These are phyloP conservation scores for Plasmodium vinckei DNA, from an alignment of 169 alveolate species.

Conservation along the genomic window DNA sequence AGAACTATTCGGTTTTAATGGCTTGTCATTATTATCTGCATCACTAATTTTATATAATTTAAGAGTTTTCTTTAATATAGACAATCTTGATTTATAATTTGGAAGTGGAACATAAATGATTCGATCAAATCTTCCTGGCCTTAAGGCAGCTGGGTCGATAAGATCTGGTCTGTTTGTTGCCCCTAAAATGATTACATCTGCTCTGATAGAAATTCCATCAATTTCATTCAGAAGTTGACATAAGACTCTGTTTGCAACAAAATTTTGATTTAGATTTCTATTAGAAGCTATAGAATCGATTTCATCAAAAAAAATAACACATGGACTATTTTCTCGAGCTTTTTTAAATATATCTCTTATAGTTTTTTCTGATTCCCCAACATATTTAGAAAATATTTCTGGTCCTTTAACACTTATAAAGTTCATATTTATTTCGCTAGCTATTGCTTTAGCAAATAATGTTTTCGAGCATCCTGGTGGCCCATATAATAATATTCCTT, in stretches of 20 bases:
- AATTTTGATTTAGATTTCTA: constrained; percentile 68
- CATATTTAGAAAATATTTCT: constrained; percentile 98
- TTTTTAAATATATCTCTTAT: constrained; percentile 96
- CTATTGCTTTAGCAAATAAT: constrained; percentile 99
- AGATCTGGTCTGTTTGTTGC: constrained; percentile 99
- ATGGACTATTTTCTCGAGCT: constrained; percentile 97
- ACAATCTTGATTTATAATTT: constrained; percentile 92
- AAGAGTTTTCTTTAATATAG: constrained; percentile 90
- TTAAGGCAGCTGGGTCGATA: constrained; percentile 96
- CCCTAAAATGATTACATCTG: constrained; percentile 96
- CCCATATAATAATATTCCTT: constrained; percentile 98
- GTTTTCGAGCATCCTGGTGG: constrained; percentile 99
- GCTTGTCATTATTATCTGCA: not conserved
- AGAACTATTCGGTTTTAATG: not conserved
- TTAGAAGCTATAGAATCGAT: constrained; percentile 94
- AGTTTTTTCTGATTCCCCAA: constrained; percentile 98
- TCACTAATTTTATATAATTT: constrained; percentile 49
- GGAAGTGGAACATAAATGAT: constrained; percentile 98
- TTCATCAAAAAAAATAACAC: constrained; percentile 99
- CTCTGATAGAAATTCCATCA: constrained; percentile 96
- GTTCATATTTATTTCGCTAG: constrained; percentile 97
- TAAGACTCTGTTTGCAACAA: constrained; percentile 96
- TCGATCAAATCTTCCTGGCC: constrained; percentile 99
- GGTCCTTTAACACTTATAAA: constrained; percentile 99
- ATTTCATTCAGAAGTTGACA: constrained; percentile 98